Percentiles rank a stretch among this genome's conserved stretches.
phyloP scores from a whole-genome alignment of 805 yeast species.

The Myxozyma monticola region DNA sequence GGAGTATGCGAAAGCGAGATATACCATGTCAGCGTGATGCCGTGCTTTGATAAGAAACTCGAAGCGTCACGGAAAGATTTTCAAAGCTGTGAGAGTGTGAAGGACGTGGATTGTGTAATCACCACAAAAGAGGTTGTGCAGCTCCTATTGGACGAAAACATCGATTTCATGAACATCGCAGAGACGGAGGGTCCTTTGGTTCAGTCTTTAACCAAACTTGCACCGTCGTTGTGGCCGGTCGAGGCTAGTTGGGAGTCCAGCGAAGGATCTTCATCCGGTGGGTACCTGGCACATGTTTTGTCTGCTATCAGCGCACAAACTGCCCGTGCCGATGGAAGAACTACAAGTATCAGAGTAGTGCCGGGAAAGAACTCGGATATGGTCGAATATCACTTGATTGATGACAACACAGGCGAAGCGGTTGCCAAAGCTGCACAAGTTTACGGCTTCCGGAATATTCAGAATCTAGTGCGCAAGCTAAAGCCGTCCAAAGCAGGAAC shows the following conservation, averaged over 20 bases:
- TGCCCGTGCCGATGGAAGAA: constrained; percentile 12
- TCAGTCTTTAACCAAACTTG: constrained; percentile 30
- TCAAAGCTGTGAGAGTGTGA: constrained; percentile 38
- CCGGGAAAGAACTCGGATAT: constrained; percentile 73
- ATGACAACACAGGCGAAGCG: constrained; percentile 38
- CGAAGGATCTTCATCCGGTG: constrained; percentile 84
- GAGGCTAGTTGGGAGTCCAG: constrained; percentile 69
- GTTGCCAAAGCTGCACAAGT: constrained; percentile 65
- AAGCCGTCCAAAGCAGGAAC: constrained; percentile 45
- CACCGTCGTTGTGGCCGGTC: constrained; percentile 68
- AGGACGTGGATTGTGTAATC: constrained; percentile 90
- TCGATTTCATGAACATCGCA: constrained; percentile 33
- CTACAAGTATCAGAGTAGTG: constrained; percentile 48
- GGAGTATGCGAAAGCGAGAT: constrained; percentile 42
- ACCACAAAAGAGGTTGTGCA: constrained; percentile 86
- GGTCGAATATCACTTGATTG: constrained; percentile 61
- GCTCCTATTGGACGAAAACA: constrained; percentile 55
- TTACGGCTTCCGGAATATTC: constrained; percentile 93
- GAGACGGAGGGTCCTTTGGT: background rate
- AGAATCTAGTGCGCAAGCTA: constrained; percentile 83
- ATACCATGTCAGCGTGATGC: constrained; percentile 89
- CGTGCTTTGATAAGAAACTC: constrained; percentile 93
- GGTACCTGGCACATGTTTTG: constrained; percentile 75
- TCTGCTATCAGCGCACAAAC: constrained; percentile 35
- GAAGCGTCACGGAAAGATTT: constrained; percentile 88